A percentile compares a stretch with the other conserved stretches of the same genome.
Evolutionary conservation across 495 filamentous ascomycete genomes (phyloP).

Genomic region (Talaromyces nanjingensis): DNA sequence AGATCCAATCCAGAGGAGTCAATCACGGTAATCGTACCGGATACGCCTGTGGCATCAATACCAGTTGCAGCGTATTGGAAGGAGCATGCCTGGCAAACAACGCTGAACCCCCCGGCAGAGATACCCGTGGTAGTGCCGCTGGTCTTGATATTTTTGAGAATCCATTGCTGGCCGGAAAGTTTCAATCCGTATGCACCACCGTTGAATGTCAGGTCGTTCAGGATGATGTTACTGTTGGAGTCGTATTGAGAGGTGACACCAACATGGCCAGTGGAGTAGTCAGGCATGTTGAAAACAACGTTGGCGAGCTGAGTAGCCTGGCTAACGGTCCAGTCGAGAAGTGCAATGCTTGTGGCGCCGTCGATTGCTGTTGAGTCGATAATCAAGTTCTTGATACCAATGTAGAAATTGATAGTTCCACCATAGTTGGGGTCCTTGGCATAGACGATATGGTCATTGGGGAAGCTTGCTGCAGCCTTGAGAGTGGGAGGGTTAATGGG

Average conservation of each 20-base stretch:
- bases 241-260: conserved; percentile 66
- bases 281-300: conserved; percentile 60
- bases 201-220: conserved; percentile 53
- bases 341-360: conserved; percentile 17
- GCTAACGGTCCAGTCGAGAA: conserved; percentile 58
- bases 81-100: conserved; percentile 24
- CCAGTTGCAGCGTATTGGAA: conserved; percentile 20
- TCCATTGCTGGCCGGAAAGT: conserved; percentile 67
- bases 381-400: conserved; percentile 35
- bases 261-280: conserved; percentile 43
- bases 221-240: conserved; percentile 34
- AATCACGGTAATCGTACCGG: conserved; percentile 44
- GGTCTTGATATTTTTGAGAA: conserved; percentile 59
- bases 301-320: conserved; percentile 69
- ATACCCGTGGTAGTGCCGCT: conserved; percentile 45
- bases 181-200: conserved; percentile 54
- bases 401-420: conserved; percentile 34
- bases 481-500: conserved; percentile 29
- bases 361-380: conserved; percentile 28
- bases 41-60: conserved; percentile 22
- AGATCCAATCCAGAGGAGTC: conserved; percentile 32
- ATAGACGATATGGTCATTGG: conserved; percentile 25
- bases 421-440: conserved; percentile 28
- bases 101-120: conserved; percentile 28
- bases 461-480: conserved; percentile 26